These are phyloP conservation scores for Sclerotinia glacialis DNA, from an alignment of 2,329 filamentous ascomycete species.

Conservation along the genomic window DNA sequence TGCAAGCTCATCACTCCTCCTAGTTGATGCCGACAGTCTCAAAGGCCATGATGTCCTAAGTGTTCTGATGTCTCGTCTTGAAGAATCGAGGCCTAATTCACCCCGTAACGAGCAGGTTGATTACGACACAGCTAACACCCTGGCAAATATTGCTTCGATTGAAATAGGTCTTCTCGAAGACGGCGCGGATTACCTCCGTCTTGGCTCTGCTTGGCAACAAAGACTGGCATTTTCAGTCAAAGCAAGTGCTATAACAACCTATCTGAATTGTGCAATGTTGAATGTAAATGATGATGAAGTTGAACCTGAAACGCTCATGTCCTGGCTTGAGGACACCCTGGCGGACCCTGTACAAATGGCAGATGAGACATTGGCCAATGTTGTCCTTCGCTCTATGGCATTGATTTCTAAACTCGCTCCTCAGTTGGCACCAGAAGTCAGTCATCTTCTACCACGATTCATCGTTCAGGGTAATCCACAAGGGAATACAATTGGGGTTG, in stretches of 20 bases:
- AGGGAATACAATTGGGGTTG: constrained; percentile 66
- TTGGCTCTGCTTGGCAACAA: constrained; percentile 85
- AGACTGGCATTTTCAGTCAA: constrained; percentile 83
- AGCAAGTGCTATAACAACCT: constrained; percentile 75
- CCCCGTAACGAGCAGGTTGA: constrained; percentile 49
- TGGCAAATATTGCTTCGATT: constrained; percentile 72
- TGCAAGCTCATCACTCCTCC: constrained; percentile 70
- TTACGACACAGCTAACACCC: constrained; percentile 55
- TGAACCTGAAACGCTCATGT: constrained; percentile 73
- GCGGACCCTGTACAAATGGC: constrained; percentile 79
- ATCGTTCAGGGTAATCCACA: constrained; percentile 80
- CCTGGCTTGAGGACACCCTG: constrained; percentile 82
- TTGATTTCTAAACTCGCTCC: constrained; percentile 75
- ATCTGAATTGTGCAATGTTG: constrained; percentile 78
- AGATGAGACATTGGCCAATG: constrained; percentile 71
- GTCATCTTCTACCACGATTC: constrained; percentile 76
- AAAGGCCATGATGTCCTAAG: constrained; percentile 68
- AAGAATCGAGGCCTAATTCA: constrained; percentile 43
- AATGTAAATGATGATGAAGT: constrained; percentile 69
- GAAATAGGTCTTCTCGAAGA: constrained; percentile 86
- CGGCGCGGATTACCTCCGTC: constrained; percentile 82
- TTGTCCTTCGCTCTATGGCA: constrained; percentile 77
- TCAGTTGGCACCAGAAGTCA: constrained; percentile 69
- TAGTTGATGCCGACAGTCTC: constrained; percentile 59
- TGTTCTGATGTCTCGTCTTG: constrained; percentile 59